Conservation (phyloP, 805 yeast species). For the Debaryomyces castellii region DNA sequence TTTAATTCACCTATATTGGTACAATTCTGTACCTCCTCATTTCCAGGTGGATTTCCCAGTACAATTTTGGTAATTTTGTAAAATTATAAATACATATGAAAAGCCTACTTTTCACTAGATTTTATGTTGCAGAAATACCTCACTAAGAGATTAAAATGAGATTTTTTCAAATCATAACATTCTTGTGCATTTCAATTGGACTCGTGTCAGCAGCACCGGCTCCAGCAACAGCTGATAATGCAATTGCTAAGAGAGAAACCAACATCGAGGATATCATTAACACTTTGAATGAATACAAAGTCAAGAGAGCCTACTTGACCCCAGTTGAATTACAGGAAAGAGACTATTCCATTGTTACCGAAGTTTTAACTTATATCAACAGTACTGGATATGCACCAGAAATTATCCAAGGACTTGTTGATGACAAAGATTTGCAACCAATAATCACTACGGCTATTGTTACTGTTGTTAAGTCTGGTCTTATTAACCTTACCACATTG, state of each 20-base stretch:
- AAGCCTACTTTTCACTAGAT: neutral
- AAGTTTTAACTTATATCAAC: conserved; percentile 36
- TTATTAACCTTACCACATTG: conserved; percentile 34
- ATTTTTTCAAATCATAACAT: neutral
- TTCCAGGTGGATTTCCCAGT: neutral
- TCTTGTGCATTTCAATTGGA: neutral
- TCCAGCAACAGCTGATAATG: conserved; percentile 6
- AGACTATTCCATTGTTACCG: conserved; percentile 41
- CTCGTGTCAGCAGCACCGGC: neutral
- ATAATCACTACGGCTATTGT: conserved; percentile 28
- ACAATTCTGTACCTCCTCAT: neutral
- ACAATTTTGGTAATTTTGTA: neutral
- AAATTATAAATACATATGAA: neutral
- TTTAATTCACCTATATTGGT: neutral
- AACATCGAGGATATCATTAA: conserved; percentile 27
- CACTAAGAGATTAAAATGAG: neutral
- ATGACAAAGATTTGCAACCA: conserved; percentile 29
- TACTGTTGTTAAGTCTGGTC: conserved; percentile 29
- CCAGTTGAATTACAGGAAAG: conserved; percentile 30
- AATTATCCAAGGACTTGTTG: conserved; percentile 32
- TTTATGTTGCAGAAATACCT: neutral
- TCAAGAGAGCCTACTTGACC: conserved; percentile 26
- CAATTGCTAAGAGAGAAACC: conserved; percentile 18
- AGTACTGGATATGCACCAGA: conserved; percentile 36
- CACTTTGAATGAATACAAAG: conserved; percentile 24